Conservation (phyloP, 2,329 filamentous ascomycete species). For the Chrysoporthe cubensis region DNA sequence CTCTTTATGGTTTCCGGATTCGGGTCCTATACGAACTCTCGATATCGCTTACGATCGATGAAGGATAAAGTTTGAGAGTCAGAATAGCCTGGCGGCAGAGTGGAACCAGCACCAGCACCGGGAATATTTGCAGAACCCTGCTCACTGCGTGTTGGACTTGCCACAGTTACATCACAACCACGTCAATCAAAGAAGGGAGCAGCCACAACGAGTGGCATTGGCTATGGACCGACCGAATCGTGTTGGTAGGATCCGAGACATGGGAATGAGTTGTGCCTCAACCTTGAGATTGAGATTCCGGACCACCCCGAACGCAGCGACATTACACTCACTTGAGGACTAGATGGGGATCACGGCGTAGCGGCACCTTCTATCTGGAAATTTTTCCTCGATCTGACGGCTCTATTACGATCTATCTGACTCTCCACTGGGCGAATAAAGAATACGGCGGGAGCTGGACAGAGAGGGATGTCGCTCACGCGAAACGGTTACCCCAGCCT, state of each 20-base stretch:
- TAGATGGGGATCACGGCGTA: background rate
- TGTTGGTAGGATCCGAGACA: background rate
- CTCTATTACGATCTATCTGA: background rate
- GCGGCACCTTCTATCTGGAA: background rate
- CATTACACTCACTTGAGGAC: background rate
- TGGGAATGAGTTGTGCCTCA: background rate
- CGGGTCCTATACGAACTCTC: background rate
- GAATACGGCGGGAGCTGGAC: background rate
- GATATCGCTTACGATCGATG: background rate
- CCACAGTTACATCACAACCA: constrained; percentile 18
- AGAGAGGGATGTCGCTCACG: constrained; percentile 17
- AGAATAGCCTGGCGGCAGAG: background rate
- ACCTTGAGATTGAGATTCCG: background rate
- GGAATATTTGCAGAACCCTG: constrained; percentile 1
- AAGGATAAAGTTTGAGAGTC: background rate
- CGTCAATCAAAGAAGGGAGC: constrained; percentile 4
- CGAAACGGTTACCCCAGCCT: constrained; percentile 6
- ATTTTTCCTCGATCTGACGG: background rate
- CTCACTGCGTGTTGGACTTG: background rate
- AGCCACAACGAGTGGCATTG: background rate
- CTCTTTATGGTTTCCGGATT: background rate
- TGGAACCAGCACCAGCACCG: background rate
- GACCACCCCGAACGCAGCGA: background rate
- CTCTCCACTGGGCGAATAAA: background rate
- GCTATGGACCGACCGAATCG: background rate